phyloP scores from a whole-genome alignment of 352 stramenopile species.

The Globisporangium carolinianum region DNA sequence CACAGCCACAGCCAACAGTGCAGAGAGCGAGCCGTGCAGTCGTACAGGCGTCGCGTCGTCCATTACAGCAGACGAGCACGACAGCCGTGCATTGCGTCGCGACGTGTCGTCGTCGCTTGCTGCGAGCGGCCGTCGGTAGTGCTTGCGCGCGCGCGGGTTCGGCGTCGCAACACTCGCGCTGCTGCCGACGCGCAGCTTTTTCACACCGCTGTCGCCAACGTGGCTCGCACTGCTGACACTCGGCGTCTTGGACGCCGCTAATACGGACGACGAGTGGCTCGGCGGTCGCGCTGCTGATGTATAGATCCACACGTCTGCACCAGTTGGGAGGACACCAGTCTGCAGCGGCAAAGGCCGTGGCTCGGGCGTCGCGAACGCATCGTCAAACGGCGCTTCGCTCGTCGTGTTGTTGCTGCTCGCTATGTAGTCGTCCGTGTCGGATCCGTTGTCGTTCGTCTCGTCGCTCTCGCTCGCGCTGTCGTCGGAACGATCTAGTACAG shows the following conservation, averaged over 20 bases:
- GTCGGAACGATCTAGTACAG: slow-evolving; percentile 5
- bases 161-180: slow-evolving; percentile 21
- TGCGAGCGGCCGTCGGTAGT: slow-evolving; percentile 37
- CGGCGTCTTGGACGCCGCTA: slow-evolving; percentile 25
- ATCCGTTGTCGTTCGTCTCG: background rate
- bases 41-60: slow-evolving; percentile 53
- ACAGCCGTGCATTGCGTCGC: slow-evolving; percentile 38
- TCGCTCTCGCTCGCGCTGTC: slow-evolving; percentile 10
- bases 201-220: slow-evolving; percentile 14
- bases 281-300: slow-evolving; percentile 5
- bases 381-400: slow-evolving; percentile 16
- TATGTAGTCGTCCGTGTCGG: slow-evolving; percentile 20
- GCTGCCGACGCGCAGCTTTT: slow-evolving; percentile 44
- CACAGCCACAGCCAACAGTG: too few relatives aligned
- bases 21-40: background rate
- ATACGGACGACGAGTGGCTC: slow-evolving; percentile 6
- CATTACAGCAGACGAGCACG: slow-evolving; percentile 47
- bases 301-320: background rate
- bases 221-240: slow-evolving; percentile 21
- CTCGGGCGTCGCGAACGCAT: slow-evolving; percentile 27
- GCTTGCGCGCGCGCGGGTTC: slow-evolving; percentile 32
- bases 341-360: slow-evolving; percentile 17
- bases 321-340: background rate
- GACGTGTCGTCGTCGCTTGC: slow-evolving; percentile 58
- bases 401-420: slow-evolving; percentile 12